Conservation (phyloP, 805 yeast species). For the Ogataea chonburiensis region DNA sequence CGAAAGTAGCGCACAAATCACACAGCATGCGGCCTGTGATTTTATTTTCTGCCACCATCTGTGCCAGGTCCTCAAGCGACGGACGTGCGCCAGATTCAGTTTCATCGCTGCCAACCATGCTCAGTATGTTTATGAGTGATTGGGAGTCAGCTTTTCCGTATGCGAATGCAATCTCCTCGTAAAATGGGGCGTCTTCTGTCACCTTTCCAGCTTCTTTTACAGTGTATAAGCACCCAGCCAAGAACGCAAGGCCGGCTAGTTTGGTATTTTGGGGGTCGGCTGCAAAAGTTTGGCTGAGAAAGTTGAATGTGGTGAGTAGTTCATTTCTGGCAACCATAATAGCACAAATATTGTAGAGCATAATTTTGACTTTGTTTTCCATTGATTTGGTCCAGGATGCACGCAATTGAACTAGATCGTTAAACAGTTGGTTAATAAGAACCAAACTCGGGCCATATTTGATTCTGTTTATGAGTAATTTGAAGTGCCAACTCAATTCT, state of each 20-base stretch:
- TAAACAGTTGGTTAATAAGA: constrained; percentile 44
- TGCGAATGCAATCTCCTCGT: constrained; percentile 10
- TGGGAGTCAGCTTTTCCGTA: constrained; percentile 5
- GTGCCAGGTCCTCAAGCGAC: constrained; percentile 26
- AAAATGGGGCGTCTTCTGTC: constrained; percentile 12
- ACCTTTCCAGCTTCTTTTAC: constrained; percentile 15
- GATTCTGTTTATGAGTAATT: constrained; percentile 38
- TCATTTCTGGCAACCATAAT: constrained; percentile 31
- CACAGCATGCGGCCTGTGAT: constrained; percentile 38
- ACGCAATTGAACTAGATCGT: constrained; percentile 35
- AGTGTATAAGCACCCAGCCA: constrained; percentile 21
- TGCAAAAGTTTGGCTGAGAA: constrained; percentile 16
- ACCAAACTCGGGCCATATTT: constrained; percentile 42
- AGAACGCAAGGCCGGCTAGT: constrained; percentile 13
- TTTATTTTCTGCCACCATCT: constrained; percentile 25
- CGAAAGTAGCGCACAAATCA: constrained; percentile 36
- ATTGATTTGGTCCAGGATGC: constrained; percentile 59
- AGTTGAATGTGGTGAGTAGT: constrained; percentile 26
- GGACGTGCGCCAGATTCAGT: too few species aligned
- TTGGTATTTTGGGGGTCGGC: constrained; percentile 12
- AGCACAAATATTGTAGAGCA: constrained; percentile 24
- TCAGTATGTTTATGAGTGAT: constrained; percentile 7
- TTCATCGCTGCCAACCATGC: constrained; percentile 14
- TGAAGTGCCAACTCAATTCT: constrained; percentile 26
- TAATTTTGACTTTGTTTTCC: constrained; percentile 7